Percentiles rank a stretch among this genome's conserved stretches.
Evolutionary conservation across 2,329 filamentous ascomycete species (phyloP).

Genomic region (Dactylonectria estremocensis): DNA sequence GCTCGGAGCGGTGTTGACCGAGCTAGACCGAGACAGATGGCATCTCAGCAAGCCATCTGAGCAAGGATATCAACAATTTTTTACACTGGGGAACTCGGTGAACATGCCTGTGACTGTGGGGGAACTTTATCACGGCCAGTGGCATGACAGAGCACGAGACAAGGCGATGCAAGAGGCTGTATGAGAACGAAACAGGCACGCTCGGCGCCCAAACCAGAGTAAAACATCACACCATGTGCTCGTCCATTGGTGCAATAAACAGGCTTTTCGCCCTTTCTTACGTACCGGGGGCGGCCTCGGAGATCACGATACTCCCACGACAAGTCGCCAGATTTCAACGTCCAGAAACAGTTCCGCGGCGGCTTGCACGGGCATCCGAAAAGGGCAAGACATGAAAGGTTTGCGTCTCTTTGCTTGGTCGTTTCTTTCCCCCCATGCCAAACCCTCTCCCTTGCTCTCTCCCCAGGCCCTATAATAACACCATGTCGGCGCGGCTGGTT

Average conservation of each 20-base stretch:
- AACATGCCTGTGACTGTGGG: neutral
- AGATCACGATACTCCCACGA: constrained; percentile 25
- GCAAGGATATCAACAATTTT: neutral
- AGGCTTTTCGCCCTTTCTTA: constrained; percentile 16
- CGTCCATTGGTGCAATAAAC: constrained; percentile 29
- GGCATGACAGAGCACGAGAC: constrained; percentile 4
- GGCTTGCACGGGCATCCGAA: constrained; percentile 17
- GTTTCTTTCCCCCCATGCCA: too few relatives aligned
- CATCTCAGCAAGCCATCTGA: neutral
- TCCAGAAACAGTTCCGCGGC: constrained; percentile 19
- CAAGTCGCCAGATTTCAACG: constrained; percentile 35
- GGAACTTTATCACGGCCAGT: constrained; percentile 11
- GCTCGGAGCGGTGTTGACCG: constrained; percentile 13
- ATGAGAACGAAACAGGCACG: constrained; percentile 2
- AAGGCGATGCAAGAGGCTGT: neutral
- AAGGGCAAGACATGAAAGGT: constrained; percentile 1
- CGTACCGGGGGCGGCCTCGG: constrained; percentile 9
- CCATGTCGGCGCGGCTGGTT: constrained; percentile 27
- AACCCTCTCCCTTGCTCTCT: neutral
- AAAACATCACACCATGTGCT: constrained; percentile 22
- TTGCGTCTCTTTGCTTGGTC: neutral
- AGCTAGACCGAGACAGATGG: constrained; percentile 12
- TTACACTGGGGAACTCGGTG: neutral
- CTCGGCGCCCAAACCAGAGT: neutral
- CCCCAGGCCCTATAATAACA: neutral